Conservation (phyloP, 257 asterid genomes). For the Penstemon newberryi region DNA sequence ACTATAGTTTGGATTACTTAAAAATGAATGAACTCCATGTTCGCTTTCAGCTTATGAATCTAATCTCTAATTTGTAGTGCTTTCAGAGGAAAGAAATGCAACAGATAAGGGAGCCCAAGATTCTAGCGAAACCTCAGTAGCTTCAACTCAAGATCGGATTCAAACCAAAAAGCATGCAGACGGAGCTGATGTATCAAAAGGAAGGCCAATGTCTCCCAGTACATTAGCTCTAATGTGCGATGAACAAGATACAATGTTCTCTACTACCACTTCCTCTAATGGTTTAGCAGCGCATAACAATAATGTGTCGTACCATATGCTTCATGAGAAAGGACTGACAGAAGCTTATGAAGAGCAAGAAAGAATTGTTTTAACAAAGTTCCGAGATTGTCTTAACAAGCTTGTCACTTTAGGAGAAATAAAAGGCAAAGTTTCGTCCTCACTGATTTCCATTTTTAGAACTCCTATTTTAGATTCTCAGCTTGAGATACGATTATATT, state of each 20-base stretch:
- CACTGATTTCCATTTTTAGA: conserved; percentile 19
- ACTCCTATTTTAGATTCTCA: not conserved
- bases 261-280: conserved; percentile 52
- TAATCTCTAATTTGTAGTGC: too few species aligned
- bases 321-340: conserved; percentile 52
- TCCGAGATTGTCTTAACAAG: conserved; percentile 88
- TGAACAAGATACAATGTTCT: conserved; percentile 76
- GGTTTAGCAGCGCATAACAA: conserved; percentile 39
- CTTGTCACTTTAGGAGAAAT: conserved; percentile 91
- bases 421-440: conserved; percentile 60
- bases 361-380: conserved; percentile 76
- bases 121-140: too few species aligned
- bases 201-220: conserved; percentile 90
- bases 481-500: not conserved
- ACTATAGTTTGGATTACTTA: too few species aligned
- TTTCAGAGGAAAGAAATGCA: too few species aligned
- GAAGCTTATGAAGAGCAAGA: conserved; percentile 84
- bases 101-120: too few species aligned
- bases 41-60: too few species aligned
- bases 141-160: too few species aligned
- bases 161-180: too few species aligned
- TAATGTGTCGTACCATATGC: conserved; percentile 47
- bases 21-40: too few species aligned
- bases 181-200: conserved; percentile 46
- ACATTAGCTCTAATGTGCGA: conserved; percentile 97